These are phyloP conservation scores for Smithsoniella earleae DNA, from an alignment of 163 green algal species.

Conservation along the genomic window DNA sequence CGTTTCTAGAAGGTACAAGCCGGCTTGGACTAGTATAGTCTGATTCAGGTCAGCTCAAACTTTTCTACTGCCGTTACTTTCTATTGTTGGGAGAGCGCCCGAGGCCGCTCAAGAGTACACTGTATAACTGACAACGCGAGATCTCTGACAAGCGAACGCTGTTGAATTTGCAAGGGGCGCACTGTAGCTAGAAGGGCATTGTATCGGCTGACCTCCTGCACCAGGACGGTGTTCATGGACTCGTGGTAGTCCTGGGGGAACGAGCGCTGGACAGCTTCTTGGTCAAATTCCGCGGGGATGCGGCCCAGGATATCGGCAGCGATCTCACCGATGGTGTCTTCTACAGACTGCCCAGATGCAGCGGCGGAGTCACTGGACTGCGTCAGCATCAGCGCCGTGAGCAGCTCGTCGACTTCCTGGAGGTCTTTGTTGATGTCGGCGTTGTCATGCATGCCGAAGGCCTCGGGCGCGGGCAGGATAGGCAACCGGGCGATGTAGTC, in stretches of 20 bases:
- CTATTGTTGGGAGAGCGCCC: no score
- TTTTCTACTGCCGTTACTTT: no score
- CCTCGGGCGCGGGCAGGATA: slow-evolving; percentile 47
- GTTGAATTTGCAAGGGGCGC: no score
- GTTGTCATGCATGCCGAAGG: slow-evolving; percentile 69
- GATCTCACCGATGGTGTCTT: slow-evolving; percentile 39
- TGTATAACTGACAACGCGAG: no score
- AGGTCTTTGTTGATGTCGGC: slow-evolving; percentile 69
- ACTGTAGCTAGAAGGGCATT: slow-evolving; percentile 51
- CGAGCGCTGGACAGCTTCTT: slow-evolving; percentile 45
- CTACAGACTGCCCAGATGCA: slow-evolving; percentile 31
- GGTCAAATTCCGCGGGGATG: slow-evolving; percentile 57
- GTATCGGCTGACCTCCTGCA: slow-evolving; percentile 61
- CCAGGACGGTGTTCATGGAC: slow-evolving; percentile 67
- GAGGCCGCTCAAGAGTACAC: no score
- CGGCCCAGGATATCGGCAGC: slow-evolving; percentile 50
- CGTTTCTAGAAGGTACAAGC: no score
- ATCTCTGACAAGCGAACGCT: no score
- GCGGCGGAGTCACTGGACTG: slow-evolving; percentile 40
- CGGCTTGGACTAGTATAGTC: no score
- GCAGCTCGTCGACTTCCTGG: slow-evolving; percentile 43
- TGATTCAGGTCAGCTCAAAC: no score
- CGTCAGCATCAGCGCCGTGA: slow-evolving; percentile 55
- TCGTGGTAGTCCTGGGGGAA: slow-evolving; percentile 68
- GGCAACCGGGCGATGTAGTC: slow-evolving; percentile 59